A percentile compares a stretch with the other conserved stretches of the same genome.
phyloP scores from a whole-genome alignment of 129 eudicot genomes.

The Arctium lappa region DNA sequence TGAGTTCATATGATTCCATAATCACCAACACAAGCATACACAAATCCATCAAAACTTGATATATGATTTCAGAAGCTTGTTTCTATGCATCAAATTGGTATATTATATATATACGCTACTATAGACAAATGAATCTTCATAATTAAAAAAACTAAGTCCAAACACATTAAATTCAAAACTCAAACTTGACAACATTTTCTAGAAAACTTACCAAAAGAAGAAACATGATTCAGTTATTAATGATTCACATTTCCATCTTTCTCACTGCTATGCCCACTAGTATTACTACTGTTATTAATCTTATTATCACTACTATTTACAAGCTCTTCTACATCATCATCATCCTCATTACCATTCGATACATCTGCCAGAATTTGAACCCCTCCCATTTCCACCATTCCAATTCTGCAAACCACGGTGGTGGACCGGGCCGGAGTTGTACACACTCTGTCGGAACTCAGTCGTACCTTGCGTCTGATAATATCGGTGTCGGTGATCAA shows the following conservation, averaged over 20 bases:
- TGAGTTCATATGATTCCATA: not conserved
- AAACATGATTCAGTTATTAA: conserved; percentile 17
- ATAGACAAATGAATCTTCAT: not conserved
- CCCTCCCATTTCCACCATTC: conserved; percentile 39
- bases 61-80: not conserved
- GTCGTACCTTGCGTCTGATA: conserved; percentile 30
- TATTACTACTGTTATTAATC: conserved; percentile 25
- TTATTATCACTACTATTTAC: conserved; percentile 25
- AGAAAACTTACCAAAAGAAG: conserved; percentile 43
- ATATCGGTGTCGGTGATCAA: conserved; percentile 23
- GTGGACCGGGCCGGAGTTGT: conserved; percentile 19
- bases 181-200: not conserved
- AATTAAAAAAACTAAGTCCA: not conserved
- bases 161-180: not conserved
- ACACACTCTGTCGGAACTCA: conserved; percentile 45
- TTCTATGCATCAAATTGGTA: not conserved
- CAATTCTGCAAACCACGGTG: conserved; percentile 34
- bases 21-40: conserved; percentile 3
- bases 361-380: conserved; percentile 40
- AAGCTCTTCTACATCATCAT: conserved; percentile 39
- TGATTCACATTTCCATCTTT: conserved; percentile 26
- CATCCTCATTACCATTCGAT: conserved; percentile 50
- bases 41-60: not conserved
- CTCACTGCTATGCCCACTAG: conserved; percentile 35
- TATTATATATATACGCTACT: not conserved